Conservation (phyloP, 2,329 filamentous ascomycete species). For the Ceratocystis papillata region DNA sequence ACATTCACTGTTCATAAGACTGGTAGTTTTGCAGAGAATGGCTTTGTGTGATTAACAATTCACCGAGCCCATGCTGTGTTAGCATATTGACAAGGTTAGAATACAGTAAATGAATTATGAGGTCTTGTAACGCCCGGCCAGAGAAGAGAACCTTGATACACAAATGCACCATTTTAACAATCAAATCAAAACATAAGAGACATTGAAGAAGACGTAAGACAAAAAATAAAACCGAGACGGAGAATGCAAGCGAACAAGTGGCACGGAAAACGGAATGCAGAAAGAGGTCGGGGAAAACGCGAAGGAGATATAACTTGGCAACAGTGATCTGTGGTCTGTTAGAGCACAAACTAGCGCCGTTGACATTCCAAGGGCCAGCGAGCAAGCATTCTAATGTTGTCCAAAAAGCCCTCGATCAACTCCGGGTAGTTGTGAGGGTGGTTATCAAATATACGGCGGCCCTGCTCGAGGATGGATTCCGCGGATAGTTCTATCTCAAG, state of each 20-base stretch:
- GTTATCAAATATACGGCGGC: slow-evolving; percentile 42
- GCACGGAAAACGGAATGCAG: background rate
- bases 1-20: background rate
- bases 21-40: too few relatives aligned
- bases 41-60: too few relatives aligned
- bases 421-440: slow-evolving; percentile 52
- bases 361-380: slow-evolving; percentile 26
- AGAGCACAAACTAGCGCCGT: background rate
- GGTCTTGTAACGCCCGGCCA: background rate
- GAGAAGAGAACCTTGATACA: background rate
- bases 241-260: background rate
- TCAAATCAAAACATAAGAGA: background rate
- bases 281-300: background rate
- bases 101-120: background rate
- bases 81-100: too few relatives aligned
- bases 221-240: slow-evolving; percentile 10
- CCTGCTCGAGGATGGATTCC: slow-evolving; percentile 53
- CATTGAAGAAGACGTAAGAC: background rate
- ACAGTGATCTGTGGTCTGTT: background rate
- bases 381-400: slow-evolving; percentile 57
- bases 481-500: slow-evolving; percentile 68
- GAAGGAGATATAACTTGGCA: background rate
- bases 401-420: slow-evolving; percentile 61
- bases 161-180: background rate
- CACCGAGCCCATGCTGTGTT: too few relatives aligned